Base-by-base conservation (phyloP, 2,329 filamentous ascomycete species). In the Periglandula ipomoeae region DNA sequence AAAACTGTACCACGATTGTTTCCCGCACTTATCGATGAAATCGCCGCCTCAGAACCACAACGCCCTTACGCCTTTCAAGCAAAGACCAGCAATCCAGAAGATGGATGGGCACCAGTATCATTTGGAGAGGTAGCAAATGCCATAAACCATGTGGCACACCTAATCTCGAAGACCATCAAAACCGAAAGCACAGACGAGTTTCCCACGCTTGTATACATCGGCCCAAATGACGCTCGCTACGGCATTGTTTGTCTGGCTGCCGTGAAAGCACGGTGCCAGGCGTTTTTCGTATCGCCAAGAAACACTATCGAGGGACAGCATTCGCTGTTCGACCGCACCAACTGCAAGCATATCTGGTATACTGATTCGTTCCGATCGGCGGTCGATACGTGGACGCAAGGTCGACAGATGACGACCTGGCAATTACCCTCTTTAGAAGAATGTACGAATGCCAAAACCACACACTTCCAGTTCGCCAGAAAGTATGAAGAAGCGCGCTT, bases 251-350 rank as follows among this genome's bases (percentile, higher is more conserved):
- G 52, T 44, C 49, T 51, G 45, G 52, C 52, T 13, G 41, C 39
- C 11, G 35, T 54, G 46, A 54, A 54, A 27, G 50, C 51, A 8
- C 40, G 50, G 6, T 52, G 48, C 44, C 26, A 48, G 41, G 48
- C 47, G 13, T 44, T 54, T 9, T 51, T 52, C 24, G 26, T 48
- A 20, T 54, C 52, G 2, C 52, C 52, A 1, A 44, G 49, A 42
- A 54, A 54, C 24, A 52, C 48, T 32, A 8, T 47, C 6, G 30
- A 55, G 35, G 50, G 46, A 5, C 38, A 52, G 10, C 8, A 47
- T 2, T 69, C 66, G 32, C 63, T 76, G 0, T 69, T 75, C 32
- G 61, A 71, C 27, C 60, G 59, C 22, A 72, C 72, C 0, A 58
- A 70, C 47, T 75, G 72, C 57, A 59, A 62, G 38, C 55, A 61